Conservation (phyloP, 2,329 filamentous ascomycete genomes). For the Ceratocystis destructans region DNA sequence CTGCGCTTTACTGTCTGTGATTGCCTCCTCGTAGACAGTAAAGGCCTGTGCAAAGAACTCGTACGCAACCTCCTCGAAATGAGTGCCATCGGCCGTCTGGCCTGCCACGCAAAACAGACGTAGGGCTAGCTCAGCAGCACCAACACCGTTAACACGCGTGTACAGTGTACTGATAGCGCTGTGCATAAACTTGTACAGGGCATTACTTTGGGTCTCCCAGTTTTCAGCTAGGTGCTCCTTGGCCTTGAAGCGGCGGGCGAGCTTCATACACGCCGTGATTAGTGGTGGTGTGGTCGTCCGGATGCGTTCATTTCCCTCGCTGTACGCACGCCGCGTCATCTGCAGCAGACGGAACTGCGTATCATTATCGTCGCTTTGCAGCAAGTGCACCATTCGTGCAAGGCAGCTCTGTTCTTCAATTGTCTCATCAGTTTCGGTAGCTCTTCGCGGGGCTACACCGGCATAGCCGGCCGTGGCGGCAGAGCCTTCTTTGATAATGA, state of each 20-base stretch:
- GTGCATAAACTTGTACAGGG: slow-evolving; percentile 92
- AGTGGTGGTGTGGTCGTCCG: slow-evolving; percentile 90
- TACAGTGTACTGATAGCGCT: slow-evolving; percentile 76
- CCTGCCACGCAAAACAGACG: slow-evolving; percentile 85
- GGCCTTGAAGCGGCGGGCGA: slow-evolving; percentile 76
- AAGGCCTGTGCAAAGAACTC: slow-evolving; percentile 98
- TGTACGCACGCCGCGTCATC: slow-evolving; percentile 70
- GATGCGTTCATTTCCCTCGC: slow-evolving; percentile 86
- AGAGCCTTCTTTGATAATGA: slow-evolving; percentile 84
- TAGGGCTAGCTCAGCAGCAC: slow-evolving; percentile 74
- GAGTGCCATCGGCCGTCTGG: slow-evolving; percentile 79
- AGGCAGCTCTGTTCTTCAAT: slow-evolving; percentile 97
- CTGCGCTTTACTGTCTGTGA: slow-evolving; percentile 89
- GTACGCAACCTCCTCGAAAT: slow-evolving; percentile 91
- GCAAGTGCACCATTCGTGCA: slow-evolving; percentile 77
- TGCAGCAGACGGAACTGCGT: slow-evolving; percentile 91
- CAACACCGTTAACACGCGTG: slow-evolving; percentile 61
- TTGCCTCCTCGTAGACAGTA: slow-evolving; percentile 91
- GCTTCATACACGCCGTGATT: slow-evolving; percentile 76
- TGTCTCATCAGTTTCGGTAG: slow-evolving; percentile 83
- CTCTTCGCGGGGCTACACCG: slow-evolving; percentile 61
- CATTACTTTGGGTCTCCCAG: slow-evolving; percentile 52
- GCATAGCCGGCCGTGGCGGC: slow-evolving; percentile 76
- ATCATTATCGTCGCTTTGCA: slow-evolving; percentile 73
- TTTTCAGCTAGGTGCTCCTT: slow-evolving; percentile 69